Evolutionary conservation across 257 asterid genomes (phyloP).

Genomic region (Cordia subcordata): DNA sequence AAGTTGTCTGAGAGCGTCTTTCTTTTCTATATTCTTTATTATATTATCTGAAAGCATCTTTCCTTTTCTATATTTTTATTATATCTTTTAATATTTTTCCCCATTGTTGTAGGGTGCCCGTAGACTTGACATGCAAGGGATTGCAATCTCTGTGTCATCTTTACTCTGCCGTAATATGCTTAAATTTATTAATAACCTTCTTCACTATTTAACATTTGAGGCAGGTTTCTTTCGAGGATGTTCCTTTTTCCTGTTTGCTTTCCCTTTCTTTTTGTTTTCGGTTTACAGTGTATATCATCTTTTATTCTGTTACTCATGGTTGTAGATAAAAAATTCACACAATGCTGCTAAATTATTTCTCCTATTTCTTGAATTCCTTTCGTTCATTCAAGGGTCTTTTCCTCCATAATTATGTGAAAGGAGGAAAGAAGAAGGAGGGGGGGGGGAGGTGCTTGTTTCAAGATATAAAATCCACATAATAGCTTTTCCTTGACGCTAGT

Average conservation of each 20-base stretch:
- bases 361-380: too few relatives aligned
- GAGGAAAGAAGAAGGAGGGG: too few relatives aligned
- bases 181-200: conserved; percentile 86
- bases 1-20: conserved; percentile 10
- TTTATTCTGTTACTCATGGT: neutral
- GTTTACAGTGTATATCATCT: conserved; percentile 5
- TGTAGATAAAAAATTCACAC: too few relatives aligned
- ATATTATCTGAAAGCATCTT: conserved; percentile 10
- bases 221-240: conserved; percentile 29
- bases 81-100: neutral
- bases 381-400: too few relatives aligned
- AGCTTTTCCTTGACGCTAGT: neutral
- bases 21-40: too few relatives aligned
- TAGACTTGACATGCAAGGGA: conserved; percentile 91
- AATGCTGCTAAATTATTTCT: too few relatives aligned
- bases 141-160: conserved; percentile 82
- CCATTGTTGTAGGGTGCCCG: conserved; percentile 68
- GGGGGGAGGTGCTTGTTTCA: too few relatives aligned
- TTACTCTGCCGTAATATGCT: conserved; percentile 96
- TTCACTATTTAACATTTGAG: conserved; percentile 95
- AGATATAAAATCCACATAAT: neutral
- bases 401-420: too few relatives aligned
- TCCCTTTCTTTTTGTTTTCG: neutral
- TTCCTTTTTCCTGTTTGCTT: neutral
- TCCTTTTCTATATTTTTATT: conserved; percentile 5